Evolutionary conservation across 2,329 filamentous ascomycete genomes (phyloP), one percentile per base, ranked within the genome.

Genomic region (Fusarium concolor): DNA sequence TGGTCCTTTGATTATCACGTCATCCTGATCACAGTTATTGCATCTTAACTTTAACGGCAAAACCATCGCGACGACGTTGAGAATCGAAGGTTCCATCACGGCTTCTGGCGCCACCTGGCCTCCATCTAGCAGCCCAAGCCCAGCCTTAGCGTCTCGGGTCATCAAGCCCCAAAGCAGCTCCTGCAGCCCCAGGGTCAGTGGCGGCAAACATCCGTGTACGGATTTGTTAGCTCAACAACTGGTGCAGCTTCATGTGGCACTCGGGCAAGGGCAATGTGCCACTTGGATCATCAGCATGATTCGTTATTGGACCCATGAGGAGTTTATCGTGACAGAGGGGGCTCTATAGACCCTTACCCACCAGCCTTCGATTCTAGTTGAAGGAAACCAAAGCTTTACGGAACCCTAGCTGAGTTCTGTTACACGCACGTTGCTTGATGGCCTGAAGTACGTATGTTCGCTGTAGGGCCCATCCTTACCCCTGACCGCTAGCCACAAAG

Each of bases 71-170:
- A 56, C 43, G 10, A 50, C 26, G 41, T 39, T 39, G 37, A 47
- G 44, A 54, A 70, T 70, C 43, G 67, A 70, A 70, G 58, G 49
- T 70, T 70, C 67, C 44, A 70, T 70, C 22, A 31, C 47, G 39
- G 62, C 67, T 70, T 70, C 67, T 70, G 58, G 62, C 46, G 67
- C 24, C 45, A 50, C 47, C 44, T 55, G 61, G 47, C 46, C 43
- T 62, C 46, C 44, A 29, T 24, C 47, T 42, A 56, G 42, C 43
- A 53, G 26, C 53, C 49, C 53, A 60, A 67, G 38, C 42, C 39
- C 43, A 66, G 47, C 47, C 62, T 56, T 68, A 66, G 65, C 52
- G 65, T 66, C 65, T 47, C 41, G 51, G 56, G 33, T 38, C 43
- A 33, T 33, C 54, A 67, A 62, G 62, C 66, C 62, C 24, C 51